Percentiles rank a stretch among this genome's conserved stretches.
phyloP scores from a whole-genome alignment of 257 asterid genomes.

The Ligustrum vulgare region DNA sequence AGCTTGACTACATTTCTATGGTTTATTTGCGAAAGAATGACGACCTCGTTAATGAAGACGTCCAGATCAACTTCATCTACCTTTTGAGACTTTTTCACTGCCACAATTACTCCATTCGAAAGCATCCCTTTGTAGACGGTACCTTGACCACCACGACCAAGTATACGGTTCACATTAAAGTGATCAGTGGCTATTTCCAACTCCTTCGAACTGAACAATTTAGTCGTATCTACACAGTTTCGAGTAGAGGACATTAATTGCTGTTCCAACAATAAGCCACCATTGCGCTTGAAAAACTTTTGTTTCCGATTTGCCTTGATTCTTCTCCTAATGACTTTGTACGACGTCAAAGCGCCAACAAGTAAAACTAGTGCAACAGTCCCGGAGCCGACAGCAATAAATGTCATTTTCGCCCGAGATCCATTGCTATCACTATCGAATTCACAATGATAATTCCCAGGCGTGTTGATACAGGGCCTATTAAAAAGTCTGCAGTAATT shows the following conservation, averaged over 20 bases:
- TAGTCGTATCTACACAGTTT: neutral
- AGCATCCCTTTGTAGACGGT: conserved; percentile 23
- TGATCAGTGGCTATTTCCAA: neutral
- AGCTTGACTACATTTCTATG: conserved; percentile 21
- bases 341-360: neutral
- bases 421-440: too few species aligned
- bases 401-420: neutral
- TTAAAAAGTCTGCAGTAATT: neutral
- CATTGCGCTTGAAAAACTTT: neutral
- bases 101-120: conserved; percentile 16
- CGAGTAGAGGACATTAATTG: neutral
- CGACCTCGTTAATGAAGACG: conserved; percentile 19
- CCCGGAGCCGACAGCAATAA: neutral
- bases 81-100: conserved; percentile 5
- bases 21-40: conserved; percentile 10
- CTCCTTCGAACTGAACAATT: conserved; percentile 12
- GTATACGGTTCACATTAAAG: neutral
- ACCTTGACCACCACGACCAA: conserved; percentile 24
- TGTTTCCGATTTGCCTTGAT: neutral
- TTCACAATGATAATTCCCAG: neutral
- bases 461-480: neutral
- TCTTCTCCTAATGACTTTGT: neutral
- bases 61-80: conserved; percentile 7
- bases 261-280: neutral
- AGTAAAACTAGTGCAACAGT: neutral